Base-by-base conservation (phyloP, 495 filamentous ascomycete genomes). In the Penicillium lividum region DNA sequence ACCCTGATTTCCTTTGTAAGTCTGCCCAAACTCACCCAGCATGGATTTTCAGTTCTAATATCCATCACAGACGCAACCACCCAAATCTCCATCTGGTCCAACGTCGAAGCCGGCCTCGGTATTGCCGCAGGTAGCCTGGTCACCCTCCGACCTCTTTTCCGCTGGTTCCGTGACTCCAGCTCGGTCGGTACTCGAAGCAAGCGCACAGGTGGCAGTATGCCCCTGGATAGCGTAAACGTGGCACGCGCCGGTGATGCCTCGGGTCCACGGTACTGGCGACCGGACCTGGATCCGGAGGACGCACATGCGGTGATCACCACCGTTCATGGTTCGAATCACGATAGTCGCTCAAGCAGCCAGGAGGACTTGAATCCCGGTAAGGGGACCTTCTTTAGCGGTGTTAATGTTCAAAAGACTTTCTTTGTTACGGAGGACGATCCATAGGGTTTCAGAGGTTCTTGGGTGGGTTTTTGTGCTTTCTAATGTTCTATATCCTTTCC, bases 91-190 rank as follows among this genome's bases (percentile, higher is more conserved):
- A 75, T 81, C 44, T 81, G 78, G 78, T 76, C 75, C 43, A 74
- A 73, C 29, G 67, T 80, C 58, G 77, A 81, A 58, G 72, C 69
- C 15, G 68, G 73, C n/a, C 66, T 80, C 1, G 79, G 77, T 27
- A 79, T 81, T 46, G 69, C 73, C 25, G 75, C 76, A 33, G 79
- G 75, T 33, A 77, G 74, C 45, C 73, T 81, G 3, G 74, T 77
- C 7, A 78, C 75, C 8, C 73, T 80, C n/a, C 74, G 75, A 15
- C 77, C 78, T 6, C 65, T 81, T 0, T 77, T 84, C 62, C 73
- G 75, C 54, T 77, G 73, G 73, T 73, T 77, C 49, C 65, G 69
- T 13, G 75, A 74, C 40, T 57, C 69, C 51, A 70, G 63, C 51
- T 74, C 65, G n/a, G 59, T 16, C 10, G 59, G 61, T 9, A 63